Evolutionary conservation across 345 rosid species (phyloP).

Genomic region (Citrus reticulata): DNA sequence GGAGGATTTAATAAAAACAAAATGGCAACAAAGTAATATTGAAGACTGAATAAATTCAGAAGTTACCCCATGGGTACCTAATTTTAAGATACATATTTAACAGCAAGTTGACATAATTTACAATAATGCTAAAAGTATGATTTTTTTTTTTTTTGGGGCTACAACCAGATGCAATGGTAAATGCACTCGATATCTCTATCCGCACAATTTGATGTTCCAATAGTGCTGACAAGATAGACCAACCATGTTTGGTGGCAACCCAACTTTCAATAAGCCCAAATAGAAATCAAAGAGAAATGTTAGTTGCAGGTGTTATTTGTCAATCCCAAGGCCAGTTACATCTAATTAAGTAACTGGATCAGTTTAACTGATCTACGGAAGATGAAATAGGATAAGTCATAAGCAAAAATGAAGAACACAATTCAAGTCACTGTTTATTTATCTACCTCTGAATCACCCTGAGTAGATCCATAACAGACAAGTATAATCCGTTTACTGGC

Average conservation of each 20-base stretch:
- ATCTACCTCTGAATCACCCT: constrained; percentile 48
- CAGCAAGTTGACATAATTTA: not conserved
- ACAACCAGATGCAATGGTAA: not conserved
- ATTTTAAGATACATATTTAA: not conserved
- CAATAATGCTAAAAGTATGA: not conserved
- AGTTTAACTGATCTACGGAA: not conserved
- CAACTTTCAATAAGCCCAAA: not conserved
- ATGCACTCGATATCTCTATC: not conserved
- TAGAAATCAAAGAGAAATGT: not conserved
- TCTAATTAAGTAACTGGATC: not conserved
- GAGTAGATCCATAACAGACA: constrained; percentile 67
- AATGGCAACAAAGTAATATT: not conserved
- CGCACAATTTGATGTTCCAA: not conserved
- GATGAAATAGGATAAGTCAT: not conserved
- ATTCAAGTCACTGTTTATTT: not conserved
- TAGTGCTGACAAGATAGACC: not conserved
- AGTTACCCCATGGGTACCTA: not conserved
- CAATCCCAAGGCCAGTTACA: not conserved
- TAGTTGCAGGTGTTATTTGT: not conserved
- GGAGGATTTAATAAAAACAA: not conserved
- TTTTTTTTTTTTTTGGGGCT: not conserved
- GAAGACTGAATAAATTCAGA: not conserved
- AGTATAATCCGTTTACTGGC: constrained; percentile 69
- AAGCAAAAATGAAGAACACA: not conserved
- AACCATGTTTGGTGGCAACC: not conserved